Conservation (phyloP, 306 rosid genomes). For the Prunus kanzakura region DNA sequence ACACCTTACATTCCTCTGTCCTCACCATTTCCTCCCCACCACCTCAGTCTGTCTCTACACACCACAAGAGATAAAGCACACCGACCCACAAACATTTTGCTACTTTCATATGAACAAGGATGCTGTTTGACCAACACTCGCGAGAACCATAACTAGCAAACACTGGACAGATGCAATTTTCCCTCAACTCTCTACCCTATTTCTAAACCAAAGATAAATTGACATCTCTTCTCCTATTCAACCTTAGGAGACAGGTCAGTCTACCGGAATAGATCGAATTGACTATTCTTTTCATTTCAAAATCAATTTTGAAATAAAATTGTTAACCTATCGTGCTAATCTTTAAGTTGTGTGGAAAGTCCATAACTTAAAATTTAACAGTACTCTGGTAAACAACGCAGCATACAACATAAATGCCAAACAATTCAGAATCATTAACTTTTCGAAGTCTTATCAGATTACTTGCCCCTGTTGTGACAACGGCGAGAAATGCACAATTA, state of each 20-base stretch:
- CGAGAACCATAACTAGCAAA: no score
- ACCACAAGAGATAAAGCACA: background rate
- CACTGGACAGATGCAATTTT: background rate
- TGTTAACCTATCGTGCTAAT: background rate
- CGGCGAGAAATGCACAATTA: background rate
- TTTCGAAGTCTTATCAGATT: slow-evolving; percentile 3
- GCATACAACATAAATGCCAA: background rate
- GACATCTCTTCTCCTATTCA: background rate
- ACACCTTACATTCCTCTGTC: background rate
- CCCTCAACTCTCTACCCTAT: background rate
- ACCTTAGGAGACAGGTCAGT: background rate
- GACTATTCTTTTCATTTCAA: background rate
- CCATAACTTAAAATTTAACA: background rate
- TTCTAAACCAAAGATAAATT: background rate
- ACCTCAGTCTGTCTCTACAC: background rate
- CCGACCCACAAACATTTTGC: background rate
- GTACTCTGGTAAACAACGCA: background rate
- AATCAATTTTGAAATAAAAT: background rate
- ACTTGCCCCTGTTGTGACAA: background rate
- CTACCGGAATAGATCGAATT: background rate
- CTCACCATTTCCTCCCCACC: background rate
- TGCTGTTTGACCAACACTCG: background rate
- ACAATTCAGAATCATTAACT: background rate
- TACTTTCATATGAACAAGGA: background rate
- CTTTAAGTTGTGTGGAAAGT: background rate